A percentile compares a stretch with the other conserved stretches of the same genome.
phyloP scores from a whole-genome alignment of 2,329 filamentous ascomycete genomes.

The Colletotrichum sp. region DNA sequence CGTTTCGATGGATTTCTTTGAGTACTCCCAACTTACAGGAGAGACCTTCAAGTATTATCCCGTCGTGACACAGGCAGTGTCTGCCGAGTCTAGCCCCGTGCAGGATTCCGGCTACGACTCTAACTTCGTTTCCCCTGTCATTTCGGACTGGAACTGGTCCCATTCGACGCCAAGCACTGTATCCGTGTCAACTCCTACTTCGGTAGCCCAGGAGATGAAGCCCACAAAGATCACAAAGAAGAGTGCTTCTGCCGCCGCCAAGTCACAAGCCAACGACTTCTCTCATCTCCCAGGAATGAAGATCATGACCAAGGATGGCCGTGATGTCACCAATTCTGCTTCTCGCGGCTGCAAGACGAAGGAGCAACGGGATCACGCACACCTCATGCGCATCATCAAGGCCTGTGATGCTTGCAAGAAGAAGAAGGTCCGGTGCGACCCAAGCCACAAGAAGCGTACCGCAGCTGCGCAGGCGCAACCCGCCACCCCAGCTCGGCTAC shows the following conservation, averaged over 20 bases:
- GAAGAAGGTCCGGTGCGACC: constrained; percentile 70
- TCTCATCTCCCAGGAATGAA: constrained; percentile 67
- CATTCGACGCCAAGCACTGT: constrained; percentile 34
- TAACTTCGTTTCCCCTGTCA: constrained; percentile 55
- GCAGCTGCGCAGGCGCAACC: constrained; percentile 35
- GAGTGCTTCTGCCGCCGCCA: constrained; percentile 23
- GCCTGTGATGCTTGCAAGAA: constrained; percentile 67
- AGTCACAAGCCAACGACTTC: constrained; percentile 44
- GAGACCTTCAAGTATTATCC: constrained; percentile 67
- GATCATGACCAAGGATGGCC: constrained; percentile 68
- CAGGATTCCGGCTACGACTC: constrained; percentile 51
- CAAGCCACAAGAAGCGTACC: constrained; percentile 59
- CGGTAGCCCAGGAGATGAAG: constrained; percentile 29
- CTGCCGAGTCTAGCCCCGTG: constrained; percentile 46
- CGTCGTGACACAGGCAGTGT: constrained; percentile 51
- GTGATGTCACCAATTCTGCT: constrained; percentile 67
- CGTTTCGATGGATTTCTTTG: constrained; percentile 65
- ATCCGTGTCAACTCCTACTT: constrained; percentile 33
- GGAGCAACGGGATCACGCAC: constrained; percentile 71
- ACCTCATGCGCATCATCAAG: constrained; percentile 71
- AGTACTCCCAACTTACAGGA: constrained; percentile 57
- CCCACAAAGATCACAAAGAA: constrained; percentile 30
- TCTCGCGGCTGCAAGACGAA: constrained; percentile 70
- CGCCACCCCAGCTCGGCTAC: constrained; percentile 33
- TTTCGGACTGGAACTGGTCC: constrained; percentile 54